A percentile compares a stretch with the other conserved stretches of the same genome.
Evolutionary conservation across 1,284 basidiomycete species (phyloP).

Genomic region (Melanopsichium pennsylvanicum): DNA sequence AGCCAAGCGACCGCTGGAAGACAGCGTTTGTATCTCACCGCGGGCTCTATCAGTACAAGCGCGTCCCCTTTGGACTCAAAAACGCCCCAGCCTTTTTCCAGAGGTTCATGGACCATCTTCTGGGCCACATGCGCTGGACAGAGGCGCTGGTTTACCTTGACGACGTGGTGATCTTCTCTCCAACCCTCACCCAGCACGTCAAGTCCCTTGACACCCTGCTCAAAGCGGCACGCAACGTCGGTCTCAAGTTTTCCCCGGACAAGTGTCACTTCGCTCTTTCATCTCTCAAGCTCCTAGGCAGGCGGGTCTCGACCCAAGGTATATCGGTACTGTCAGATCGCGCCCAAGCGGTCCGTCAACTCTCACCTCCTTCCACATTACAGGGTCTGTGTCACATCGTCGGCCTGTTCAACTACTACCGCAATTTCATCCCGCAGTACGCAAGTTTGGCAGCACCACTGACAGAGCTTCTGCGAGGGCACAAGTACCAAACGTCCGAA

Average conservation of each 20-base stretch:
- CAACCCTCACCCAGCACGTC: neutral
- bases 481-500: neutral
- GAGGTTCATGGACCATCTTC: neutral
- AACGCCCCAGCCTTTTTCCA: neutral
- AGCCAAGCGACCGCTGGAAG: neutral
- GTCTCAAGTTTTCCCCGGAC: neutral
- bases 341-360: neutral
- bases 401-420: conserved; percentile 8
- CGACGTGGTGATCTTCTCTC: neutral
- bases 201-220: neutral
- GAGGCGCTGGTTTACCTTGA: neutral
- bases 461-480: neutral
- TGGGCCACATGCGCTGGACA: neutral
- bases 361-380: neutral
- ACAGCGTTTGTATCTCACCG: neutral
- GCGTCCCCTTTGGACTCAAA: neutral
- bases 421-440: conserved; percentile 5
- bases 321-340: neutral
- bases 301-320: neutral
- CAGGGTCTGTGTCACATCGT: conserved; percentile 3
- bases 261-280: neutral
- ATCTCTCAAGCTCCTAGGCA: neutral
- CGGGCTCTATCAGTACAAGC: neutral
- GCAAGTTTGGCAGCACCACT: neutral
- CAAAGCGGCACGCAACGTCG: neutral